These are phyloP conservation scores for Cryptomeria japonica DNA, from an alignment of 75 land plant species.

Conservation along the genomic window DNA sequence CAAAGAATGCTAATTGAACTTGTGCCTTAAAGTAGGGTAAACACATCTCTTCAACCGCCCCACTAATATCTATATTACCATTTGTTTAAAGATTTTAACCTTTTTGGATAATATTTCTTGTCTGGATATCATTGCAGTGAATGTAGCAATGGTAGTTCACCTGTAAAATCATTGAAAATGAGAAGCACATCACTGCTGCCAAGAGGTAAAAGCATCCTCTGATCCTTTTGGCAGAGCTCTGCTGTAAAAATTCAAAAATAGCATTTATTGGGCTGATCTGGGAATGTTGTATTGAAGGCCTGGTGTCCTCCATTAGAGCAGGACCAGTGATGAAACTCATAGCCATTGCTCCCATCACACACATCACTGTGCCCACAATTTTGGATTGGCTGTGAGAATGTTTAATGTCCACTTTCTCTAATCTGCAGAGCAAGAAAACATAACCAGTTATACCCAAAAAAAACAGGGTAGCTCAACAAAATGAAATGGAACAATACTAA, in stretches of 20 bases:
- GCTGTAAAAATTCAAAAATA: neutral
- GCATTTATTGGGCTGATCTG: neutral
- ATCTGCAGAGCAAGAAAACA: conserved; percentile 16
- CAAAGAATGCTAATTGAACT: too few relatives aligned
- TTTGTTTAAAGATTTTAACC: too few relatives aligned
- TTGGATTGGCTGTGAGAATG: conserved; percentile 42
- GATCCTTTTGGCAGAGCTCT: conserved; percentile 7
- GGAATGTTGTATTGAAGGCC: neutral
- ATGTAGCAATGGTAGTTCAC: conserved; percentile 5
- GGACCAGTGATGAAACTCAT: conserved; percentile 50
- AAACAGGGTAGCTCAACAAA: neutral
- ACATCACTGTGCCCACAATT: conserved; percentile 49
- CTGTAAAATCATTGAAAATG: conserved; percentile 53
- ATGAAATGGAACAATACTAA: too few relatives aligned
- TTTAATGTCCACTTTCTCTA: conserved; percentile 46
- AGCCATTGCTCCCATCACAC: conserved; percentile 46
- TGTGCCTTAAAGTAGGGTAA: too few relatives aligned
- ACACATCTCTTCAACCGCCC: too few relatives aligned
- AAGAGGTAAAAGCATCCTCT: conserved; percentile 40
- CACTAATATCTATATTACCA: too few relatives aligned
- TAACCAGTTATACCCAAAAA: too few relatives aligned
- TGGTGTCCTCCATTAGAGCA: neutral
- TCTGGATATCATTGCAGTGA: too few relatives aligned
- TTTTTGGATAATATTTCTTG: too few relatives aligned
- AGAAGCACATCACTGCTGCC: conserved; percentile 37